These are phyloP conservation scores for Coleophoma cylindrospora DNA, from an alignment of 2,329 filamentous ascomycete species.

Conservation along the genomic window DNA sequence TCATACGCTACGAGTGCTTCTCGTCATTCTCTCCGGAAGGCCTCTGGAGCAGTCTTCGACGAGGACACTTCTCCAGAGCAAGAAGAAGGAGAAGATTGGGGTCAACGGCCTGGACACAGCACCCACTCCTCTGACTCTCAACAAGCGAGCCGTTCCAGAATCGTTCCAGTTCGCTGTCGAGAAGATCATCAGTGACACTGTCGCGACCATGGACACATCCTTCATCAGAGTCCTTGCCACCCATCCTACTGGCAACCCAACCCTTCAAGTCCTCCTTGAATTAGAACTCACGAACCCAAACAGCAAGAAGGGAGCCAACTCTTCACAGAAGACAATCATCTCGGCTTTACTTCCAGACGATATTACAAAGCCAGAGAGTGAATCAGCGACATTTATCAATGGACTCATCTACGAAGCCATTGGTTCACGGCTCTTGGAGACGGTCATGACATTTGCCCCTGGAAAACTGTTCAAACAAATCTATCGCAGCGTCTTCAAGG, in stretches of 20 bases:
- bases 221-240: constrained; percentile 79
- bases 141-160: constrained; percentile 61
- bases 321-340: constrained; percentile 51
- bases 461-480: constrained; percentile 89
- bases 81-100: constrained; percentile 81
- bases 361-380: constrained; percentile 65
- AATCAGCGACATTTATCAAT: constrained; percentile 76
- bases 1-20: constrained; percentile 79
- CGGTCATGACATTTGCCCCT: constrained; percentile 72
- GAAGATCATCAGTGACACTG: constrained; percentile 76
- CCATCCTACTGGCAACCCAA: constrained; percentile 87
- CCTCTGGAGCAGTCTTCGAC: constrained; percentile 66
- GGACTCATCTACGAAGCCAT: constrained; percentile 85
- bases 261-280: constrained; percentile 84
- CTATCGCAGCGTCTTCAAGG: constrained; percentile 74
- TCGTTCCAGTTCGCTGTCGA: constrained; percentile 74
- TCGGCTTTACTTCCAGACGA: constrained; percentile 76
- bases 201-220: constrained; percentile 69
- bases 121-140: constrained; percentile 39
- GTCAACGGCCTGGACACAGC: constrained; percentile 48
- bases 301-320: constrained; percentile 58
- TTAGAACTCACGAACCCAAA: constrained; percentile 75
- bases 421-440: constrained; percentile 85
- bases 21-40: constrained; percentile 80
- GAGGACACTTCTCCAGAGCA: constrained; percentile 79